phyloP scores from a whole-genome alignment of 306 rosid species.

The Crotalaria pallida region DNA sequence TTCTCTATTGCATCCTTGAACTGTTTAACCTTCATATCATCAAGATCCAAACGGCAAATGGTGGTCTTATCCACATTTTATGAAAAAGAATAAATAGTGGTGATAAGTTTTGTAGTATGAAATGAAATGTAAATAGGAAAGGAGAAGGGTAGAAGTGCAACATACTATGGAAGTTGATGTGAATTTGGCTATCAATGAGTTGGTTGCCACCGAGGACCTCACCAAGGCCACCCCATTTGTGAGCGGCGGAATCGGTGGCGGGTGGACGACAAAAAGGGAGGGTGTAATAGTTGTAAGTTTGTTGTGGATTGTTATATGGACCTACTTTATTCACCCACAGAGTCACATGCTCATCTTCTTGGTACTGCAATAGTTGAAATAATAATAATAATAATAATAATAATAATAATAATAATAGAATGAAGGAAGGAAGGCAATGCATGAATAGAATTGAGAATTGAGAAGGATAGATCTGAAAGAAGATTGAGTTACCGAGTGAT shows the following conservation, averaged over 20 bases:
- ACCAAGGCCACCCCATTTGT: constrained; percentile 99
- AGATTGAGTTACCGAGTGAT: too few species aligned
- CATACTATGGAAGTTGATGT: constrained; percentile 69
- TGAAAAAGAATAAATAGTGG: too few species aligned
- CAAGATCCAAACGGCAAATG: constrained; percentile 57
- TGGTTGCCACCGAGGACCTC: constrained; percentile 98
- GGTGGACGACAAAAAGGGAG: too few species aligned
- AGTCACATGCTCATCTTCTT: constrained; percentile 52
- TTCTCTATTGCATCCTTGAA: constrained; percentile 94
- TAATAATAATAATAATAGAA: too few species aligned
- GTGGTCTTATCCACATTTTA: constrained; percentile 68
- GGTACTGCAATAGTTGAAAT: constrained; percentile 70
- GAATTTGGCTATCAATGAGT: constrained; percentile 83
- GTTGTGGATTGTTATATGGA: constrained; percentile 97
- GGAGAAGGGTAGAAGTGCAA: too few species aligned
- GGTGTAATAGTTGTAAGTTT: too few species aligned
- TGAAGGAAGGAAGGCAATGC: too few species aligned
- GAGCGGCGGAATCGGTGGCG: constrained; percentile 79
- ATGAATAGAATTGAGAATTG: too few species aligned
- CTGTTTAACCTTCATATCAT: constrained; percentile 63
- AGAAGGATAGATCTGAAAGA: too few species aligned
- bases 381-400: too few species aligned
- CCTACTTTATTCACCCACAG: constrained; percentile 99
- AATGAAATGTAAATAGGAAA: constrained; percentile 22
- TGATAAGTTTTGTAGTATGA: background rate